Conservation (phyloP, 495 filamentous ascomycete genomes). For the Viridothelium virens region DNA sequence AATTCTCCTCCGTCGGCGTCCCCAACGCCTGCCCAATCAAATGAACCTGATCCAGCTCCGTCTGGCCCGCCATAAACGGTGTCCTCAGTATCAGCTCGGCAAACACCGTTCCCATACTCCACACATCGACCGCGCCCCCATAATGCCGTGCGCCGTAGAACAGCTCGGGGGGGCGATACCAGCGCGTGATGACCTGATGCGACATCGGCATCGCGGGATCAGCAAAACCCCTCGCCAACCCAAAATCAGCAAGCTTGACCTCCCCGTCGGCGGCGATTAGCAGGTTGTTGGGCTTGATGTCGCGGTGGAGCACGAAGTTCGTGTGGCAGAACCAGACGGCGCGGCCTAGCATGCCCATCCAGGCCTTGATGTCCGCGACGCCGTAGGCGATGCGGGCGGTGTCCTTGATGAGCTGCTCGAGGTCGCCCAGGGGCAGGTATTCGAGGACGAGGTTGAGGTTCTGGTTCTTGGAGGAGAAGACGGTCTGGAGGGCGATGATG, state of each 20-base stretch:
- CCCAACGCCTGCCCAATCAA: constrained; percentile 80
- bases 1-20: constrained; percentile 87
- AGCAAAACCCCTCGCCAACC: constrained; percentile 77
- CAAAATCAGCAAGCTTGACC: constrained; percentile 96
- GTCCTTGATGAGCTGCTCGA: constrained; percentile 89
- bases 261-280: constrained; percentile 87
- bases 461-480: constrained; percentile 87
- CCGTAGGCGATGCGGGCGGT: constrained; percentile 62
- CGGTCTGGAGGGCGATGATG: constrained; percentile 81
- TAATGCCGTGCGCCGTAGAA: constrained; percentile 86
- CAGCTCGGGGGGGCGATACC: constrained; percentile 81
- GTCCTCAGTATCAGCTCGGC: constrained; percentile 75
- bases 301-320: constrained; percentile 87
- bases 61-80: constrained; percentile 48
- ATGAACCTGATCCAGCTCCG: constrained; percentile 69
- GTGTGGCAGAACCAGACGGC: constrained; percentile 96
- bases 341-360: constrained; percentile 94
- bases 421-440: constrained; percentile 80
- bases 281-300: constrained; percentile 99
- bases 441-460: constrained; percentile 94
- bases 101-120: constrained; percentile 90
- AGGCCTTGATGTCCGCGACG: constrained; percentile 86
- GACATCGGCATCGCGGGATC: constrained; percentile 90
- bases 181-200: constrained; percentile 87
- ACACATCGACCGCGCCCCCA: constrained; percentile 83